Evolutionary conservation across 1,284 basidiomycete genomes (phyloP), one percentile per base, ranked within the genome.

Genomic region (Paramarasmius palmivorus): DNA sequence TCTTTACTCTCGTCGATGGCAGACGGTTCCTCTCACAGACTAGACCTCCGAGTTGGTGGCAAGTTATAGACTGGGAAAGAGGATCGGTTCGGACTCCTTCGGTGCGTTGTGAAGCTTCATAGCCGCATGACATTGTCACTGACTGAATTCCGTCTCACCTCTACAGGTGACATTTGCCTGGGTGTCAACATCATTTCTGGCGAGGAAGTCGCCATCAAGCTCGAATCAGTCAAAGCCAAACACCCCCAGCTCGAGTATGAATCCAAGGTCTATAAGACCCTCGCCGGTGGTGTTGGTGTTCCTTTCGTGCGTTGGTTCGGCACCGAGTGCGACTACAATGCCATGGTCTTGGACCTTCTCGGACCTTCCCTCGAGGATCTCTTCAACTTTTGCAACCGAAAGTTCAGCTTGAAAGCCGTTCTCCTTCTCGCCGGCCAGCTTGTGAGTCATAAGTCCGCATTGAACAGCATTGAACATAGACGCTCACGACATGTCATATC

Each of bases 101-200:
- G 95, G 96, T 95, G 64, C 66, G 90, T 44, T 52, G 50, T 44
- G 25, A 14, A n/a, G 39, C 35, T 49, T 41, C 40, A 34, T 40
- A 40, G 17, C 35, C 52, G 37, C 36, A 40, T 51, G 32, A 49
- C 22, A 40, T 19, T 29, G 22, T 34, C 25, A 20, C 37, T 15
- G 29, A 14, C 8, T 32, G 23, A 46, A n/a, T 32, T 17, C 19
- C n/a, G n/a, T n/a, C n/a, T n/a, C n/a, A 29, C 9, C 17, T 9
- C 12, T 32, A 15, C 25, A 95, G 94, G 95, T 75, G 96, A 99
- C 69, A 99, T 99, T 73, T 99, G 98, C 74, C 92, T 99, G 57
- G 97, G 97, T 59, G 95, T 98, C 74, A 98, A 99, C 83, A 98
- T 99, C 77, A 98, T 99, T 71, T 98, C 95, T n/a, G 96, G 96